phyloP scores from a whole-genome alignment of 768 basidiomycete species.

The Trametes maxima region DNA sequence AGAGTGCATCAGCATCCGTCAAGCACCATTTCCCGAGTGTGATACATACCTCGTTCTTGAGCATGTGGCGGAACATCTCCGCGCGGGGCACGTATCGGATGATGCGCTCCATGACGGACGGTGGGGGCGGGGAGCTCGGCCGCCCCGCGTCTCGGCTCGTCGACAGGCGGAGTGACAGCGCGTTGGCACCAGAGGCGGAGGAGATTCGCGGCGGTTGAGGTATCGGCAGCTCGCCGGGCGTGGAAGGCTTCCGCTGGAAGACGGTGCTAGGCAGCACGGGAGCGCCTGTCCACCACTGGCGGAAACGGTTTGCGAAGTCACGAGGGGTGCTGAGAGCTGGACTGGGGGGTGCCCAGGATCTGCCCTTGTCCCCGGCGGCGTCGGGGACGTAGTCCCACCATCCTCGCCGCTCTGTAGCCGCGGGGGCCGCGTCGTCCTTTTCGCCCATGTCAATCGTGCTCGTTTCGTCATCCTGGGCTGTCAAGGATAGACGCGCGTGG shows the following conservation, averaged over 20 bases:
- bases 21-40: no score
- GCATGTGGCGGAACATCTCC: constrained; percentile 55
- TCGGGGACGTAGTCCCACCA: constrained; percentile 62
- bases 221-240: constrained; percentile 23
- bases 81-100: constrained; percentile 54
- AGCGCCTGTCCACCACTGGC: constrained; percentile 16
- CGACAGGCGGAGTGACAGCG: constrained; percentile 9
- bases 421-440: constrained; percentile 1
- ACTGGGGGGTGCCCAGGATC: not conserved
- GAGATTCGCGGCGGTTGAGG: constrained; percentile 24
- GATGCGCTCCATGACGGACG: constrained; percentile 40
- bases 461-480: constrained; percentile 45
- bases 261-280: constrained; percentile 18
- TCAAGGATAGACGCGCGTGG: constrained; percentile 58
- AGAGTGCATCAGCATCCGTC: not conserved
- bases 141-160: constrained; percentile 1
- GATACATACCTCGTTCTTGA: constrained; percentile 63
- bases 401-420: constrained; percentile 36
- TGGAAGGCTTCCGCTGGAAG: constrained; percentile 27
- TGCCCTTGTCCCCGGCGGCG: not conserved
- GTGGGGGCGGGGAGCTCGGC: constrained; percentile 21
- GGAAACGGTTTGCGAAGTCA: constrained; percentile 8
- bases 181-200: constrained; percentile 9
- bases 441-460: constrained; percentile 12
- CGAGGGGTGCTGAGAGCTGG: not conserved